Base-by-base conservation (phyloP, 2,329 filamentous ascomycete genomes). In the Curvularia sp. region DNA sequence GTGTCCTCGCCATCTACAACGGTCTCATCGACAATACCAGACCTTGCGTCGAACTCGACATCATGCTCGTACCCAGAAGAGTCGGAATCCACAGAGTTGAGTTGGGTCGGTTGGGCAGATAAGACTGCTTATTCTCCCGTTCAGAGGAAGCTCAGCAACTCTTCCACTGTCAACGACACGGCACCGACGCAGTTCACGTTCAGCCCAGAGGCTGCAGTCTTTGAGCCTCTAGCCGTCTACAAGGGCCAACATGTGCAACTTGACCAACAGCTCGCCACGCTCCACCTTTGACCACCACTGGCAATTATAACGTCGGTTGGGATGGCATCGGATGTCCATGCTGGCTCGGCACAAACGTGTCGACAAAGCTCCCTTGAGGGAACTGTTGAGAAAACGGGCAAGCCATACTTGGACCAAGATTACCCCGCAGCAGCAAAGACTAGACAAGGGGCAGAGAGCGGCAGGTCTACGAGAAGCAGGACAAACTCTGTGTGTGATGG, bases 51-150 rank as follows among this genome's bases (percentile, higher is more conserved):
- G 1, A 63, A 46, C 21, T 59, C 63, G 13, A 65, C 59, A 18
- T 36, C 49, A 45, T 62, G 45, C 43, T 65, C 68, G 8, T 59
- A 59, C 47, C 43, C 49, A 43, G 57, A 53, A 7, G 65, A 61
- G 7, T 63, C 69, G 2, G 65, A 66, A n/a, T 50, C 55, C 2
- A 71, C 63, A 6, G 67, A 68, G 5, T 55, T 66, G 19, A 67
- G 69, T 28, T 76, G 73, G 74, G 68, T 71, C 34, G 69, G 71
- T 10, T 77, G 73, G 72, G 60, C 63, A 5, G 68, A 72, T 18
- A 65, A 71, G 6, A 59, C 62, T 13, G 47, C 25, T 12, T 47
- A 63, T 5, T 74, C 70, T 21, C 68, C 68, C 1, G 73, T 74
- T 50, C 57, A 71, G 34, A 67, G 57, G 46, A 32, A 57, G 18